phyloP scores from a whole-genome alignment of 2,329 filamentous ascomycete species.

The Trichoderma gracile region DNA sequence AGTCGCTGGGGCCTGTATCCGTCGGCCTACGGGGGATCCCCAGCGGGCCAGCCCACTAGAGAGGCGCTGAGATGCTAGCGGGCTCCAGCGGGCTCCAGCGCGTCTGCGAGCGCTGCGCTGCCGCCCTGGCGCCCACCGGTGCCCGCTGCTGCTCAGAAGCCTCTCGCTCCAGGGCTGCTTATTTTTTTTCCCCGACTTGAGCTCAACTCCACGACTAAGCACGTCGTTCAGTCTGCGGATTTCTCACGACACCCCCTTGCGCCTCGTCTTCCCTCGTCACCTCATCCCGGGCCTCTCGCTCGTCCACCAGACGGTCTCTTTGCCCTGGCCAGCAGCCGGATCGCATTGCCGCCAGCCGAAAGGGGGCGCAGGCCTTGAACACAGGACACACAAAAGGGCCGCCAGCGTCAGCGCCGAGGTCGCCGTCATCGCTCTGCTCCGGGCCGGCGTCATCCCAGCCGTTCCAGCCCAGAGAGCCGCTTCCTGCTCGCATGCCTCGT shows the following conservation, averaged over 20 bases:
- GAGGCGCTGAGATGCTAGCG: no score
- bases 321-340: slow-evolving; percentile 13
- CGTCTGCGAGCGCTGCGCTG: not conserved
- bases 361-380: slow-evolving; percentile 7
- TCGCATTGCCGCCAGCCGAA: slow-evolving; percentile 9
- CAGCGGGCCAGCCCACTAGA: slow-evolving; percentile 17
- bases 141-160: slow-evolving; percentile 9
- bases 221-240: not conserved
- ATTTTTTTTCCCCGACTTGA: not conserved
- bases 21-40: slow-evolving; percentile 11
- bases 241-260: slow-evolving; percentile 19
- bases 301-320: not conserved
- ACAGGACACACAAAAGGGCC: not conserved
- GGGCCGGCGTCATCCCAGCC: slow-evolving; percentile 28
- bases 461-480: not conserved
- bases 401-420: not conserved
- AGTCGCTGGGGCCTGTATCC: not conserved
- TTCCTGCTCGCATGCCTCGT: slow-evolving; percentile 39
- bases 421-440: slow-evolving; percentile 11
- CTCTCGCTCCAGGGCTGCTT: no score
- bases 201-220: slow-evolving; percentile 24
- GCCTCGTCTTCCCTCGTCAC: slow-evolving; percentile 9
- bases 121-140: not conserved
- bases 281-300: slow-evolving; percentile 6
- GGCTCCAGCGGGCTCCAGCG: slow-evolving; percentile 10